These are phyloP conservation scores for Saturnispora sanitii DNA, from an alignment of 805 yeast genomes.

Conservation along the genomic window DNA sequence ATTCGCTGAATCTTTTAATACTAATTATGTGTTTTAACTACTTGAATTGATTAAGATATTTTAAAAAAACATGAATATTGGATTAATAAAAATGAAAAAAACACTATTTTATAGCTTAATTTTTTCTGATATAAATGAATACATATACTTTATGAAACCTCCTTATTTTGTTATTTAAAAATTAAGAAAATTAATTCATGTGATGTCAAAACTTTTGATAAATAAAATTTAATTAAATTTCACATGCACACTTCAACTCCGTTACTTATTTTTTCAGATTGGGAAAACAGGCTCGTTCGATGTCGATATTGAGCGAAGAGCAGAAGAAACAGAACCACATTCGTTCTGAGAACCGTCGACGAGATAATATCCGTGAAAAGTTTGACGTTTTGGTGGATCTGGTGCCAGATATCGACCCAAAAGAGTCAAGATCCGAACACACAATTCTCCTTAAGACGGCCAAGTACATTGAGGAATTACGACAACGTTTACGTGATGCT, in stretches of 20 bases:
- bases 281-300: background rate
- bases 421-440: slow-evolving; percentile 74
- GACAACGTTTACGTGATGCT: no score
- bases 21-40: background rate
- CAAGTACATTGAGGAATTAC: slow-evolving; percentile 41
- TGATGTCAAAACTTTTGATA: no score
- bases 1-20: background rate
- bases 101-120: no score
- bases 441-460: slow-evolving; percentile 52
- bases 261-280: background rate
- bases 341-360: slow-evolving; percentile 66
- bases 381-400: slow-evolving; percentile 66
- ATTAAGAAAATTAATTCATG: no score
- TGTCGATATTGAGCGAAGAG: slow-evolving; percentile 19
- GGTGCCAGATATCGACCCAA: slow-evolving; percentile 62
- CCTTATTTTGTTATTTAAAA: no score
- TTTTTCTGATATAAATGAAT: no score
- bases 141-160: no score
- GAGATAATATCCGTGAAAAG: slow-evolving; percentile 76
- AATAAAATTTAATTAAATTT: no score
- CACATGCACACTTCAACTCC: background rate
- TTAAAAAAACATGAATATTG: no score
- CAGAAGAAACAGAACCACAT: slow-evolving; percentile 29
- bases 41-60: no score
- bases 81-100: no score